phyloP scores from a whole-genome alignment of 345 rosid species.

The Eucalyptus viminalis region DNA sequence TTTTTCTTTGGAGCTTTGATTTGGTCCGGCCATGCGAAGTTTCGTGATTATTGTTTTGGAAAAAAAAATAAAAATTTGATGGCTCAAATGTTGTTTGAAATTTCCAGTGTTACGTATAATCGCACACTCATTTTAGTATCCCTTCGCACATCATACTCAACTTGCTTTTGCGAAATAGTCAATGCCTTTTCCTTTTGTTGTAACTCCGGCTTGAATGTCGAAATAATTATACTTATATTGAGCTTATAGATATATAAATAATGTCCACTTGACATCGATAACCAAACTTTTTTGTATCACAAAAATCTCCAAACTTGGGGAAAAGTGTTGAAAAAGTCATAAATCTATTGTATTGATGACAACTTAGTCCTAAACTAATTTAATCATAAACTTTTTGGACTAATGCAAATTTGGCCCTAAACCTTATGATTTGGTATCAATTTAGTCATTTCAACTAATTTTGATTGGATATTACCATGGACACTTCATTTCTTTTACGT shows the following conservation, averaged over 20 bases:
- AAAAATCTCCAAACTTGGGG: too few relatives aligned
- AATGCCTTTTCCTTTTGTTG: background rate
- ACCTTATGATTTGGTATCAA: too few relatives aligned
- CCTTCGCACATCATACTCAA: background rate
- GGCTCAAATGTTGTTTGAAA: background rate
- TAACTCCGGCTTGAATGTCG: fast-evolving
- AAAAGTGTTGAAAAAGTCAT: fast-evolving
- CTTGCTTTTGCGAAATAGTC: background rate
- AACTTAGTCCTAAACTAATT: too few relatives aligned
- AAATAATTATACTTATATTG: background rate
- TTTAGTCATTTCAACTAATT: too few relatives aligned
- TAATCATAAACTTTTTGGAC: fast-evolving
- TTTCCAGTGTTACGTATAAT: fast-evolving
- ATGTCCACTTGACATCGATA: fast-evolving
- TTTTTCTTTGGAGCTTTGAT: background rate
- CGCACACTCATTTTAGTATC: background rate
- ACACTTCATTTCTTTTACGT: too few relatives aligned
- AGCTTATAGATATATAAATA: background rate
- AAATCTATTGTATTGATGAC: fast-evolving
- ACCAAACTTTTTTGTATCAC: background rate
- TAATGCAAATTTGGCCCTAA: too few relatives aligned
- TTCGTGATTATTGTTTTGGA: background rate
- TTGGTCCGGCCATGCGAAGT: background rate
- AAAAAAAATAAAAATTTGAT: background rate
- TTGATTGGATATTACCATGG: too few relatives aligned